Base-by-base conservation (phyloP, 202 grass and related monocot species). In the Elaeis oleifera region DNA sequence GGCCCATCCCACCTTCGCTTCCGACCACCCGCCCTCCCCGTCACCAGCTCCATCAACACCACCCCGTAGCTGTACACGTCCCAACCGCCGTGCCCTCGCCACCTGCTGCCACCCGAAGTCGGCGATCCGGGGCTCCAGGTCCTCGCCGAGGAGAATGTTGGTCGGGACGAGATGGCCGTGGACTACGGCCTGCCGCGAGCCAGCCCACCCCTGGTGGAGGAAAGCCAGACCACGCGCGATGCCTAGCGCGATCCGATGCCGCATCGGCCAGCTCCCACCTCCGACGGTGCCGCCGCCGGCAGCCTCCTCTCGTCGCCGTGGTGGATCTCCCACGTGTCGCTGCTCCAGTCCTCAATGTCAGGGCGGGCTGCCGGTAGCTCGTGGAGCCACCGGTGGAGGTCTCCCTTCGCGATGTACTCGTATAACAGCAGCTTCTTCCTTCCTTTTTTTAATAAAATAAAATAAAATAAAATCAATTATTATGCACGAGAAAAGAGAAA, bases 361-460 rank as follows among this genome's bases (percentile, higher is more conserved):
- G 94, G 88, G 32, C 31, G 54, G 13, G 85, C 88, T 0, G 77
- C 72, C 0, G 94, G 94, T 23, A 99, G 80, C 82, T 99, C 94
- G 50, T 99, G 94, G 16, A 99, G 82, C 94, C 94, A 99, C 49
- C 82, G 80, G 64, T 99, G 94, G 16, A 99, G 85, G 44, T 99
- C 94, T 54, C 88, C 94, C 44, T 79, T 92, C 80, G 92, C 85
- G 82, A 99, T 94, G 72, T 99, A 99, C 72, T 99, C 88, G 69
- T 89, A 99, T 7, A 99, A 65, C 0, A 91, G 60, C 32, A 99
- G 77, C 83, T 86, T 89, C 65, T 99, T 79, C 54, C 68, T 81
- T 11, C 84, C 91, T 96, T 52, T 48, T 8, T 36, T 36, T 31
- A 6, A 6, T 31, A 27, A 27, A 4, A 3, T 4, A 4, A 27